Evolutionary conservation across 2,329 filamentous ascomycete species (phyloP).

Genomic region (Hypoxylon sp.): DNA sequence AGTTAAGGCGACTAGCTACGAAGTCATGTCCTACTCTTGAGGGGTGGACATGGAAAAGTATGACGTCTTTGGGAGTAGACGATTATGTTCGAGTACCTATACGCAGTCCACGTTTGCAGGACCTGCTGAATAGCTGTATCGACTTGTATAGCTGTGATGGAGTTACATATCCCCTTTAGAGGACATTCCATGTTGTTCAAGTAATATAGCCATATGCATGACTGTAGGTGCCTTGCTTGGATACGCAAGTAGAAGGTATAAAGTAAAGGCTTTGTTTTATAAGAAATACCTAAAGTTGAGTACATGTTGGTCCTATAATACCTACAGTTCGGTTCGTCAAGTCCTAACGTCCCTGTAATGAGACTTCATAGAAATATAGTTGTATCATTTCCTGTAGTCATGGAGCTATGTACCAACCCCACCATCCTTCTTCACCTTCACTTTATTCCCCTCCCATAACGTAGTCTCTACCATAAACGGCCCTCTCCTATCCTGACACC

Average conservation of each 20-base stretch:
- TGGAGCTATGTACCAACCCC: conserved; percentile 4
- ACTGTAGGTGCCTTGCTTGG: too few species aligned
- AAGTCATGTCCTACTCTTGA: neutral
- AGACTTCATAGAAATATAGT: neutral
- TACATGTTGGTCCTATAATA: neutral
- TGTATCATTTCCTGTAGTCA: neutral
- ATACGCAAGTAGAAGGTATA: too few species aligned
- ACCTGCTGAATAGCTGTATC: neutral
- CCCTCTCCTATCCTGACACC: conserved; percentile 71
- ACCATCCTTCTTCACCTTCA: conserved; percentile 29
- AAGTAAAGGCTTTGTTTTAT: too few species aligned
- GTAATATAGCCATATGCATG: too few species aligned
- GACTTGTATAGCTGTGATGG: neutral
- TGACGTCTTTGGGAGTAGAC: neutral
- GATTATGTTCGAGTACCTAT: neutral
- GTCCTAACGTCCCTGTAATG: neutral
- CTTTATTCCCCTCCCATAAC: conserved; percentile 67
- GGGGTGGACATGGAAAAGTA: neutral
- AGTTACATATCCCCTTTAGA: neutral
- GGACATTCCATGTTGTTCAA: too few species aligned
- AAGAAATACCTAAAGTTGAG: neutral
- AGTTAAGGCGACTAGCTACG: neutral
- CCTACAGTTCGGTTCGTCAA: neutral
- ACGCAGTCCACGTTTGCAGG: neutral
- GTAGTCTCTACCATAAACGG: conserved; percentile 75